These are phyloP conservation scores for Daldinia vernicosa DNA, from an alignment of 495 filamentous ascomycete genomes.

Conservation along the genomic window DNA sequence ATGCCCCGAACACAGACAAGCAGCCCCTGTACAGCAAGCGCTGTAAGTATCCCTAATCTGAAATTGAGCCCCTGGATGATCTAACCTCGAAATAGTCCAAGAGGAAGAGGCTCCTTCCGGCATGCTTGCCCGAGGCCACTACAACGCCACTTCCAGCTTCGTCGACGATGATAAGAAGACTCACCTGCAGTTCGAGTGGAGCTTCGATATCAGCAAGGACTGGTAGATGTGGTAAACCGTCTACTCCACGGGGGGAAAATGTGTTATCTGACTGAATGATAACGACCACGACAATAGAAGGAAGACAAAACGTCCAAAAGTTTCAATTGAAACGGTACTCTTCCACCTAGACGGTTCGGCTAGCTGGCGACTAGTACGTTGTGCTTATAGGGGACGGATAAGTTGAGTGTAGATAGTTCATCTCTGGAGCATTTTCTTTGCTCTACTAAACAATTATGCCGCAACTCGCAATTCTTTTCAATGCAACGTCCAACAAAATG, in stretches of 20 bases:
- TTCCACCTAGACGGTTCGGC: conserved; percentile 7
- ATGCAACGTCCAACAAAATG: conserved; percentile 8
- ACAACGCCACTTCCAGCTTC: conserved; percentile 85
- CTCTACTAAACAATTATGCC: conserved; percentile 9
- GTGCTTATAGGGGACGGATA: conserved; percentile 11
- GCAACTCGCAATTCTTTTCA: conserved; percentile 7
- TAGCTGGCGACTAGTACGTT: conserved; percentile 1
- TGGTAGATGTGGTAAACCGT: conserved; percentile 65
- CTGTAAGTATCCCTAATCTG: conserved; percentile 67
- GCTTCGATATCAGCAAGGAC: conserved; percentile 93
- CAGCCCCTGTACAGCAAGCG: conserved; percentile 87
- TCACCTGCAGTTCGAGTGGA: conserved; percentile 91
- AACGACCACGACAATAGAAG: background rate
- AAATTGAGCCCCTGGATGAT: background rate
- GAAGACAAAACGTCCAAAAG: background rate
- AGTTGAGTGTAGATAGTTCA: conserved; percentile 31
- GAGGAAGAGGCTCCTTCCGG: conserved; percentile 89
- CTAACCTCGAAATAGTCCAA: conserved; percentile 66
- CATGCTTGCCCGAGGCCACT: conserved; percentile 85
- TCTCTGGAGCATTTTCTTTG: conserved; percentile 7
- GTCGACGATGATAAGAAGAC: conserved; percentile 89
- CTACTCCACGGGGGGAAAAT: background rate
- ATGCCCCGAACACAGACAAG: conserved; percentile 85
- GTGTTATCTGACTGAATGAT: conserved; percentile 4
- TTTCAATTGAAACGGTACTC: conserved; percentile 2